phyloP scores from a whole-genome alignment of 805 yeast species.

The Starmerella apicola region DNA sequence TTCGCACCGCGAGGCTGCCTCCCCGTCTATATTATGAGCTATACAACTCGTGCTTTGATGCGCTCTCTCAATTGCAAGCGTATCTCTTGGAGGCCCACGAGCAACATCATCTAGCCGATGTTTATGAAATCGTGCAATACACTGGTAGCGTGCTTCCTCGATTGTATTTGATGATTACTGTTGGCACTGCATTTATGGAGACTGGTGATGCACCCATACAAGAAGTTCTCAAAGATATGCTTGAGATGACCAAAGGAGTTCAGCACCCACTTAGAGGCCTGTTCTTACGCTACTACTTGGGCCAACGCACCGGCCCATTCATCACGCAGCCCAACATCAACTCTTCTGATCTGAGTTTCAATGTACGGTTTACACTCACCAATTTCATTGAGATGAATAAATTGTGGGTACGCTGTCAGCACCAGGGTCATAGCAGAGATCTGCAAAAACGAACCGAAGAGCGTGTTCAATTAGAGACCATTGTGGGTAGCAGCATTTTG shows the following conservation, averaged over 20 bases:
- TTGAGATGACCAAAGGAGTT: slow-evolving; percentile 95
- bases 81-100: slow-evolving; percentile 59
- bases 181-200: slow-evolving; percentile 80
- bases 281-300: slow-evolving; percentile 75
- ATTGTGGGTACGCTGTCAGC: slow-evolving; percentile 92
- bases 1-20: slow-evolving; percentile 58
- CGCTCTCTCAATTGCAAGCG: slow-evolving; percentile 52
- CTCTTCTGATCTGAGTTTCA: slow-evolving; percentile 36
- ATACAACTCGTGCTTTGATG: slow-evolving; percentile 73
- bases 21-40: slow-evolving; percentile 92
- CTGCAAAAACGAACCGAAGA: slow-evolving; percentile 61
- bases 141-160: slow-evolving; percentile 86
- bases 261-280: slow-evolving; percentile 91
- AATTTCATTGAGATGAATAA: slow-evolving; percentile 97
- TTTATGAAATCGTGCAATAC: slow-evolving; percentile 89
- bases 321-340: slow-evolving; percentile 32
- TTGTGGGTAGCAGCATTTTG: slow-evolving; percentile 87
- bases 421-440: slow-evolving; percentile 85
- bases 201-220: slow-evolving; percentile 64
- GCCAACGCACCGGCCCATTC: slow-evolving; percentile 66
- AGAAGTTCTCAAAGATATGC: slow-evolving; percentile 88
- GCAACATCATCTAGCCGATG: slow-evolving; percentile 64
- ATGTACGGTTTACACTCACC: slow-evolving; percentile 65
- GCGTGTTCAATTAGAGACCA: slow-evolving; percentile 75
- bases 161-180: slow-evolving; percentile 84